Conservation (phyloP, 306 rosid species). For the Pterocarpus santalinus region DNA sequence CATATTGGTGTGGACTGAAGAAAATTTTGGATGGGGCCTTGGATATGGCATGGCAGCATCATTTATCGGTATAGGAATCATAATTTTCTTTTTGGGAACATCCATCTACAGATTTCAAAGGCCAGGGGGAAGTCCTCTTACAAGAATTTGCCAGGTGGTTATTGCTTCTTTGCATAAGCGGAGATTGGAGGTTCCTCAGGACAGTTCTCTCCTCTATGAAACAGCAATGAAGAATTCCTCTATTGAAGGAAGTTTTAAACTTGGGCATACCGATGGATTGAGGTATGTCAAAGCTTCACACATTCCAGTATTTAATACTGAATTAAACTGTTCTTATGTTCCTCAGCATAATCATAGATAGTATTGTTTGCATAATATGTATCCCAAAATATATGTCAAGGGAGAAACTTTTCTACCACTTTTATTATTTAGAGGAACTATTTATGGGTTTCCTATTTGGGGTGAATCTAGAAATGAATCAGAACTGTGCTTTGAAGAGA, state of each 20-base stretch:
- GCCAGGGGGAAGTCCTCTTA: slow-evolving; percentile 86
- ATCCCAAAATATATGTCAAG: neutral
- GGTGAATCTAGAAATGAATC: too few relatives aligned
- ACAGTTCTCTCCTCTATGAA: slow-evolving; percentile 70
- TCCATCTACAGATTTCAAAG: slow-evolving; percentile 75
- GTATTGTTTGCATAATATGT: slow-evolving; percentile 1
- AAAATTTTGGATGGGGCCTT: slow-evolving; percentile 91
- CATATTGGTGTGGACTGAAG: slow-evolving; percentile 80
- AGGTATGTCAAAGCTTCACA: slow-evolving; percentile 51
- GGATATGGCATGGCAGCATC: slow-evolving; percentile 89
- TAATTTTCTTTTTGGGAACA: slow-evolving; percentile 78
- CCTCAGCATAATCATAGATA: neutral
- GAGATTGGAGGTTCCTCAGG: slow-evolving; percentile 68
- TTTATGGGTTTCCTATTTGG: too few relatives aligned
- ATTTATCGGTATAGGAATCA: slow-evolving; percentile 72
- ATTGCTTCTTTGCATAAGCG: slow-evolving; percentile 74
- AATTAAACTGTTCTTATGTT: neutral
- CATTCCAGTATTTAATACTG: neutral
- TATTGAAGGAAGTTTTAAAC: slow-evolving; percentile 73
- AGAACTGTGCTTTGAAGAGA: too few relatives aligned
- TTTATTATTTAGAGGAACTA: too few relatives aligned
- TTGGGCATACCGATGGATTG: slow-evolving; percentile 79
- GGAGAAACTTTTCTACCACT: too few relatives aligned
- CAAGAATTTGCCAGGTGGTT: slow-evolving; percentile 86
- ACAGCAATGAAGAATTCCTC: slow-evolving; percentile 66